Evolutionary conservation across 2,329 filamentous ascomycete species (phyloP), one percentile per base, ranked within the genome.

Genomic region (Emergomyces orientalis): DNA sequence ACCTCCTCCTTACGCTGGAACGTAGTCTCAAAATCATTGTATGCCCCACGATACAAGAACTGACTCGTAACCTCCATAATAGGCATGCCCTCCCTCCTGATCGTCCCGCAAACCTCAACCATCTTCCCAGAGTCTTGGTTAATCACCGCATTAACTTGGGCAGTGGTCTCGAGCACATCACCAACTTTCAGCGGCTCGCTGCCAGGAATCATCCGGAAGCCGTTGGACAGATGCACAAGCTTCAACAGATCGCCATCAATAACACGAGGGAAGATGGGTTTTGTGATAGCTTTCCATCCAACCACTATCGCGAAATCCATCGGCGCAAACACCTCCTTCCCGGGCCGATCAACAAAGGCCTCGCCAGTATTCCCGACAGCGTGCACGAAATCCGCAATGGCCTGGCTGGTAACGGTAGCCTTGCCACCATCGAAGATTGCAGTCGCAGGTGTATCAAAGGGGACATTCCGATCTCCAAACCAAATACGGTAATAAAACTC

Each of bases 251-350:
- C 94, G 67, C 95, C 94, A 70, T 99, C 94, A 70, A 99, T 97
- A 65, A 87, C 90, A 69, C 91, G 88, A 67, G 94, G 94, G 84
- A 99, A 99, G 76, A 99, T 99, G 17, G 94, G 94, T 83, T 97
- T 97, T 13, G 92, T 99, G 72, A 99, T 99, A 52, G 94, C 94
- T 80, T 99, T 97, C 92, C 92, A 97, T 66, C 92, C 92, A 59
- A 95, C 89, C n/a, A 97, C 92, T 68, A 97, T 96, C 68, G 92
- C 92, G 71, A 96, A 99, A 77, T 99, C 94, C 94, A 99, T 99
- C 39, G 95, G 94, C 8, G 94, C 94, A 70, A 88, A 93, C 67
- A 97, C 90, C 66, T 90, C 87, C 81, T 97, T 97, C 68, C 91
- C 93, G 54, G 92, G 93, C 57, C 93, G 86, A 71, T 97, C 93